phyloP scores from a whole-genome alignment of 208 protist genomes.

The Tritrichomonas foetus region DNA sequence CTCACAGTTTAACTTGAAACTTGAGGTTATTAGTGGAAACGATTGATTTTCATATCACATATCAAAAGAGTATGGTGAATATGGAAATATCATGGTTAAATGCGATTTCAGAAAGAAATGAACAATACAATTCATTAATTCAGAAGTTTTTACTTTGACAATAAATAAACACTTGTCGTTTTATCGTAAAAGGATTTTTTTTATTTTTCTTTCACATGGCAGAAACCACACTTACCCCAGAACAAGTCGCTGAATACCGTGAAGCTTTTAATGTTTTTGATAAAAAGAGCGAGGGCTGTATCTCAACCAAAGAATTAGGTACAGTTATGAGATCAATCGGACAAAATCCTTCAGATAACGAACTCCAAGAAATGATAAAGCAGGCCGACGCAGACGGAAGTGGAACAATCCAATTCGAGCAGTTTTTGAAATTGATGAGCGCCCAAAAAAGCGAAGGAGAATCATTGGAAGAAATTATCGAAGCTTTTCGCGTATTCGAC shows the following conservation, averaged over 20 bases:
- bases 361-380: conserved; percentile 85
- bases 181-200: no score
- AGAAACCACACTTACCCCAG: conserved; percentile 47
- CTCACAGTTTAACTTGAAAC: no score
- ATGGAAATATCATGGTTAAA: no score
- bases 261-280: conserved; percentile 99
- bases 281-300: conserved; percentile 86
- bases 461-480: conserved; percentile 65
- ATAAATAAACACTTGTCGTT: no score
- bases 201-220: no score
- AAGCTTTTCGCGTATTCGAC: conserved; percentile 69
- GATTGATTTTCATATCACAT: no score
- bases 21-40: no score
- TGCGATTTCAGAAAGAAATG: no score
- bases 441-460: conserved; percentile 62
- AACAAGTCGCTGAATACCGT: conserved; percentile 92
- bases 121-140: no score
- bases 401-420: conserved; percentile 93
- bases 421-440: conserved; percentile 65
- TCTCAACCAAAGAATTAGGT: conserved; percentile 91
- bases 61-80: no score
- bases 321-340: conserved; percentile 92
- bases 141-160: no score
- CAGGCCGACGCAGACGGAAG: conserved; percentile 91
- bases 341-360: conserved; percentile 76